Evolutionary conservation across 257 asterid genomes (phyloP).

Genomic region (Lycium ferocissimum): DNA sequence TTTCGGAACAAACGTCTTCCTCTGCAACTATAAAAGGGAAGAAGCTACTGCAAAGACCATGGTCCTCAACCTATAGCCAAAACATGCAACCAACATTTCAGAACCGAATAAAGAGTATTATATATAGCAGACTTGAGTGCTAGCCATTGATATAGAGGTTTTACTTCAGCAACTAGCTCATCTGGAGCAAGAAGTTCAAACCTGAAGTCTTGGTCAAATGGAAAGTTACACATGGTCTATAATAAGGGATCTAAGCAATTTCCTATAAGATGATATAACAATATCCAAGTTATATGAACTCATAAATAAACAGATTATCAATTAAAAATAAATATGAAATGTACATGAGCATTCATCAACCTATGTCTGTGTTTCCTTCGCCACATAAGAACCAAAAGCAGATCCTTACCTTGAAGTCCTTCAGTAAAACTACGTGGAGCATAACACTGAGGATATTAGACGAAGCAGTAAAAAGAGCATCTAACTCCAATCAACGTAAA

Average conservation of each 20-base stretch:
- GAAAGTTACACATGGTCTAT: background rate
- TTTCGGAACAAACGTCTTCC: constrained; percentile 83
- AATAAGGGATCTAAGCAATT: background rate
- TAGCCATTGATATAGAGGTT: background rate
- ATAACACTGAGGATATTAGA: background rate
- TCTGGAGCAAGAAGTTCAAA: background rate
- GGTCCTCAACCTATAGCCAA: constrained; percentile 80
- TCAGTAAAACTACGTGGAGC: background rate
- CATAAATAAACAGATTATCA: background rate
- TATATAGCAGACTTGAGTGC: background rate
- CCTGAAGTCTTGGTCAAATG: background rate
- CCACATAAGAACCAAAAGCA: background rate
- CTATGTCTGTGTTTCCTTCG: background rate
- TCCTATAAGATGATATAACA: background rate
- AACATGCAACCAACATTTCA: constrained; percentile 9
- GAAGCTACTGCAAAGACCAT: constrained; percentile 87
- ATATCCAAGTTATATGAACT: background rate
- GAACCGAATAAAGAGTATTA: background rate
- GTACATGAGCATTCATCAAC: background rate
- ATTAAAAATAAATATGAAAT: background rate
- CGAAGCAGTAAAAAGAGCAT: background rate
- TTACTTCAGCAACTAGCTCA: background rate
- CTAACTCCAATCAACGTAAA: background rate
- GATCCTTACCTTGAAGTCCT: background rate
- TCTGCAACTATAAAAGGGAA: constrained; percentile 94